These are phyloP conservation scores for Ogataea degrootiae DNA, from an alignment of 805 yeast genomes.

Conservation along the genomic window DNA sequence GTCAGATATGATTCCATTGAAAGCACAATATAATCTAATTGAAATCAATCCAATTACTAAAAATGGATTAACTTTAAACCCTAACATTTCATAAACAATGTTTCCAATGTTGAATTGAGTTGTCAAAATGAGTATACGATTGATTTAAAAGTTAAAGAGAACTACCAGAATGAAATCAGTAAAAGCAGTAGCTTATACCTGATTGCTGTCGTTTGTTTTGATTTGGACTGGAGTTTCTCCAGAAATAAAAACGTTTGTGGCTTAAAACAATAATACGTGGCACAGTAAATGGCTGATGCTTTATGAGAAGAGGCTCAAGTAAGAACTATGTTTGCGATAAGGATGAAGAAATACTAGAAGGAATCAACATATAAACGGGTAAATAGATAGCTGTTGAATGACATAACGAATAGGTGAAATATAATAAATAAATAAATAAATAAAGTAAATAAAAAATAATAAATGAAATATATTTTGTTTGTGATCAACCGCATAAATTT, in stretches of 20 bases:
- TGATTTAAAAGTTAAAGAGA: not conserved
- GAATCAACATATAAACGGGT: conserved; percentile 2
- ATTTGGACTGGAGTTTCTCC: not conserved
- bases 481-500: not conserved
- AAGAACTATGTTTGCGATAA: too few species aligned
- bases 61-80: conserved; percentile 6
- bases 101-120: not conserved
- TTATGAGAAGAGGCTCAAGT: too few species aligned
- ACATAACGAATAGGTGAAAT: not conserved
- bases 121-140: not conserved
- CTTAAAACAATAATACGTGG: too few species aligned
- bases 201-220: not conserved
- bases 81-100: conserved; percentile 1
- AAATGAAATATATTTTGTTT: not conserved
- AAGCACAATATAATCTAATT: conserved; percentile 36
- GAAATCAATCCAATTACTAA: conserved; percentile 20
- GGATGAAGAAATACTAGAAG: not conserved
- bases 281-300: too few species aligned
- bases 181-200: too few species aligned
- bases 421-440: not conserved
- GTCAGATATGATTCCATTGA: conserved; percentile 71
- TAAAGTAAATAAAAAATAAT: conserved; percentile 6
- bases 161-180: too few species aligned
- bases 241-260: too few species aligned
- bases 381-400: not conserved